Evolutionary conservation across 331 rosid genomes (phyloP).

Genomic region (Arachis monticola): DNA sequence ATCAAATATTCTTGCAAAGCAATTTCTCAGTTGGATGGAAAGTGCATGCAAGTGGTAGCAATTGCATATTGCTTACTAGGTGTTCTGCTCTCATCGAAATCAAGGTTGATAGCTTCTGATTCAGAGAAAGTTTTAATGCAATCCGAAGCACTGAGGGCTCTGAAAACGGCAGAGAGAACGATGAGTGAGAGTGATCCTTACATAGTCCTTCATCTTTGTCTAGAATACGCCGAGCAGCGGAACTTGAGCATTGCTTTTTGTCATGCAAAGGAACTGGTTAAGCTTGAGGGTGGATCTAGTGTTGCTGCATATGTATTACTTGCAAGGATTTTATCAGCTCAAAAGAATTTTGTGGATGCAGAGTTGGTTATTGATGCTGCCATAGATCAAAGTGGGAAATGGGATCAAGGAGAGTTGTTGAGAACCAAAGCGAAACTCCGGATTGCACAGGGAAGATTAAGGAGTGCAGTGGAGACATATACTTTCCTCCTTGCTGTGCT

Average conservation of each 20-base stretch:
- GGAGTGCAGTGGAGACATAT: constrained; percentile 70
- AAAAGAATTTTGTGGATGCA: constrained; percentile 70
- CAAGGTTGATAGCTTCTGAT: constrained; percentile 63
- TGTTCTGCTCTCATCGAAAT: constrained; percentile 64
- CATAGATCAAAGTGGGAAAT: constrained; percentile 82
- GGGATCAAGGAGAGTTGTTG: constrained; percentile 90
- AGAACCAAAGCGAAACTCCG: constrained; percentile 85
- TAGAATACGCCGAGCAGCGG: constrained; percentile 90
- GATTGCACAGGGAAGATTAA: constrained; percentile 76
- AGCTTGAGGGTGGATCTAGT: constrained; percentile 79
- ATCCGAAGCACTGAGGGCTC: constrained; percentile 67
- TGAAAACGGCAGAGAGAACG: constrained; percentile 59
- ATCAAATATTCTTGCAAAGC: constrained; percentile 60
- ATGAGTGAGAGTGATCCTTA: constrained; percentile 68
- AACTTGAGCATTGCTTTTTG: constrained; percentile 67
- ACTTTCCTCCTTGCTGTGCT: constrained; percentile 83
- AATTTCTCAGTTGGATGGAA: constrained; percentile 56
- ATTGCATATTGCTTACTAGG: constrained; percentile 76
- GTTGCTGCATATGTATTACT: constrained; percentile 58
- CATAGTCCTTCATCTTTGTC: constrained; percentile 71
- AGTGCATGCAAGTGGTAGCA: constrained; percentile 61
- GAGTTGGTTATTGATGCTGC: constrained; percentile 84
- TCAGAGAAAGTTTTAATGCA: constrained; percentile 65
- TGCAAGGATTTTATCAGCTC: constrained; percentile 87
- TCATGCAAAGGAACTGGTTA: constrained; percentile 69